Conservation (phyloP, 352 stramenopile species). For the Phytophthora hybrid region DNA sequence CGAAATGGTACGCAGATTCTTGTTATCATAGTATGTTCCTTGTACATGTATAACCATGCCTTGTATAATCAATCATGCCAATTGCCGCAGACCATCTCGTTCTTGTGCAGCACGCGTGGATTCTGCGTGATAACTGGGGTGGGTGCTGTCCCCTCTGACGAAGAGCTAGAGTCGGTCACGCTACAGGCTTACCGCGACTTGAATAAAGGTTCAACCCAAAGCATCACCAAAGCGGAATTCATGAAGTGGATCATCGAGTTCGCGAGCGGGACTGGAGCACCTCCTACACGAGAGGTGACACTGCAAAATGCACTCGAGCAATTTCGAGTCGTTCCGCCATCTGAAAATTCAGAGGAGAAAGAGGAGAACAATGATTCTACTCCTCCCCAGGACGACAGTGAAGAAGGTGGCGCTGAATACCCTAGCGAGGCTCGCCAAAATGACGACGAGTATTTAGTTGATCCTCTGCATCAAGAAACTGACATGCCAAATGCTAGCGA, state of each 20-base stretch:
- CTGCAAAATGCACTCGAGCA: constrained; percentile 39
- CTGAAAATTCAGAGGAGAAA: constrained; percentile 2
- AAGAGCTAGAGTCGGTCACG: constrained; percentile 65
- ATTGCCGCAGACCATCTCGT: constrained; percentile 62
- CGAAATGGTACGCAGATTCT: constrained; percentile 56
- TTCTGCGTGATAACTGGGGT: constrained; percentile 59
- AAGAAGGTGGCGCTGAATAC: neutral
- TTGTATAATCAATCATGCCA: neutral
- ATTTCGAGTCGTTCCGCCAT: constrained; percentile 29
- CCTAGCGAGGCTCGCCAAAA: neutral
- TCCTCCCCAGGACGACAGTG: neutral
- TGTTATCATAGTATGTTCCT: too few relatives aligned
- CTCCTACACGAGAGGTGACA: constrained; percentile 32
- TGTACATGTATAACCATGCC: too few relatives aligned
- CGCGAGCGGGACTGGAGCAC: constrained; percentile 18
- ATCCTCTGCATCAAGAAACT: constrained; percentile 7
- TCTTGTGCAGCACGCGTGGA: constrained; percentile 64
- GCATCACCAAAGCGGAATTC: constrained; percentile 72
- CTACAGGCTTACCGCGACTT: constrained; percentile 67
- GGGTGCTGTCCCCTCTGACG: constrained; percentile 56
- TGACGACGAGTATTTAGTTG: neutral
- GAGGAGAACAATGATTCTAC: constrained; percentile 4
- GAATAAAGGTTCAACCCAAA: constrained; percentile 60
- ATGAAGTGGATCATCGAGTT: constrained; percentile 62
- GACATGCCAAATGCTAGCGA: neutral